Evolutionary conservation across 2,329 filamentous ascomycete genomes (phyloP).

Genomic region (Zopfia rhizophila): DNA sequence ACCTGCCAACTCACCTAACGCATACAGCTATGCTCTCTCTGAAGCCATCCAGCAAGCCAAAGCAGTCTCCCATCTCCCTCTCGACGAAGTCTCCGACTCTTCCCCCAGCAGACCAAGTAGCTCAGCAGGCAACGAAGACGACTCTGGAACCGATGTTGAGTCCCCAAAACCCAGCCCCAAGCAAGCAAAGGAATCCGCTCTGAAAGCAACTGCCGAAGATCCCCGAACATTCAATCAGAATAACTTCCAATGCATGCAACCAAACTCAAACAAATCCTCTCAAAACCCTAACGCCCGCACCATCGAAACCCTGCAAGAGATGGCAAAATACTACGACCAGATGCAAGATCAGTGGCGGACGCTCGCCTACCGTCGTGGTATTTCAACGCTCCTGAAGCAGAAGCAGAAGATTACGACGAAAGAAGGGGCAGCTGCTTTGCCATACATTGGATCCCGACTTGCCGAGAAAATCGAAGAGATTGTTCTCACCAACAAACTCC

Average conservation of each 20-base stretch:
- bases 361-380: conserved; percentile 79
- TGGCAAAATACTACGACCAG: conserved; percentile 80
- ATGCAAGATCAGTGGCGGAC: conserved; percentile 82
- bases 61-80: conserved; percentile 66
- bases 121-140: conserved; percentile 34
- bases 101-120: conserved; percentile 34
- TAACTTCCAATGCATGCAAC: conserved; percentile 69
- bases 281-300: conserved; percentile 78
- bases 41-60: conserved; percentile 72
- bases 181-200: conserved; percentile 13
- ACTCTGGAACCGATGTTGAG: conserved; percentile 36
- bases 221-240: conserved; percentile 42
- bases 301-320: conserved; percentile 79
- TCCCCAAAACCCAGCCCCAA: conserved; percentile 30
- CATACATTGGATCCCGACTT: conserved; percentile 75
- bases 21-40: conserved; percentile 67
- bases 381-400: conserved; percentile 77
- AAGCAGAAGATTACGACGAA: conserved; percentile 71
- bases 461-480: conserved; percentile 93
- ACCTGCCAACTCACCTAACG: conserved; percentile 2
- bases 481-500: conserved; percentile 75
- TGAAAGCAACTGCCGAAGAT: conserved; percentile 16
- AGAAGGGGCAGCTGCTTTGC: conserved; percentile 74
- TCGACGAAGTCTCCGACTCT: conserved; percentile 53
- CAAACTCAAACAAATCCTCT: conserved; percentile 55